Evolutionary conservation across 2,329 filamentous ascomycete species (phyloP), one percentile per base, ranked within the genome.

Genomic region (Hawksworthiomyces lignivorus): DNA sequence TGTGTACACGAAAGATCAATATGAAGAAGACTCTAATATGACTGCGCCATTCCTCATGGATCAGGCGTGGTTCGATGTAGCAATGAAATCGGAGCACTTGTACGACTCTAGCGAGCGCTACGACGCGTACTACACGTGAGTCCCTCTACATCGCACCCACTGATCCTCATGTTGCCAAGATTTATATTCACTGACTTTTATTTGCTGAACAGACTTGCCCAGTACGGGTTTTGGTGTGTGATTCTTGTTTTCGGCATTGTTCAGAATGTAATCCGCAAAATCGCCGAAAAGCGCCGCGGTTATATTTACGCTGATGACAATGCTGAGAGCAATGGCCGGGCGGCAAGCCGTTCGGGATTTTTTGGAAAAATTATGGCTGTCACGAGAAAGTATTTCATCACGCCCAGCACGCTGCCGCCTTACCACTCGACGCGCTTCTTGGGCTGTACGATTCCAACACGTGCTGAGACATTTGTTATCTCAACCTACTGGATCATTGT

Each of bases 371-470:
- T n/a, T 1, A 26, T 28, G 4, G 34, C 32, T 17, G 5, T 46
- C 3, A 5, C 39, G n/a, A 37, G 35, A 17, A 52, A 51, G 41
- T 40, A 52, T 37, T 4, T 44, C 15, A 20, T 36, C 12, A 43
- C 33, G 18, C 51, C 51, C 12, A 47, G 45, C 28, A 12, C 38
- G 5, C 9, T 53, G 15, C 37, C 39, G 7, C 38, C 45, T 2
- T 49, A 47, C 34, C 51, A 48, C 37, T 38, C 38, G 21, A 34
- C 21, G 8, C 45, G 43, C 30, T 7, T 53, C n/a, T 11, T 45
- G 9, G 50, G 51, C 18, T 52, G 50, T 42, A 47, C 48, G 2
- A 40, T 53, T 5, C 51, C 51, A 4, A 51, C 48, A 19, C 45
- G 51, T 8, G 32, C 44, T 14, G 51, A 50, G 38, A 19, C 40